phyloP scores from a whole-genome alignment of 139 green algal genomes.

The Axilococcus clingmanii region DNA sequence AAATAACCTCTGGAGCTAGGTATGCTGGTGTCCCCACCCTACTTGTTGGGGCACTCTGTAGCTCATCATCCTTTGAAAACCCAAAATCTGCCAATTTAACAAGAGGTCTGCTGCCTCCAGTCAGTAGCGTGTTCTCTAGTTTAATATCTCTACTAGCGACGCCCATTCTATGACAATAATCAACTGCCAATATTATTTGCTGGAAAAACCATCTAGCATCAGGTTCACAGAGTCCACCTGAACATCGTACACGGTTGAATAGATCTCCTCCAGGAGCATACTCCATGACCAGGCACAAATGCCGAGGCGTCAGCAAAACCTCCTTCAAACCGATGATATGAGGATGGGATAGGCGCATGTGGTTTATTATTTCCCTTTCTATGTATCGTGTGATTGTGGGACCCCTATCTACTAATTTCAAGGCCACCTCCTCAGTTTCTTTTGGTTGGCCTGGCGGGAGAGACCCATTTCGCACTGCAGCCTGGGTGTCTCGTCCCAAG shows the following conservation, averaged over 20 bases:
- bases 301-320: slow-evolving; percentile 47
- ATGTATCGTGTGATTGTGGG: slow-evolving; percentile 64
- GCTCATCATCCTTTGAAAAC: slow-evolving; percentile 62
- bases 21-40: slow-evolving; percentile 95
- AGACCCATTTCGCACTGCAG: no score
- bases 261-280: slow-evolving; percentile 64
- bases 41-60: slow-evolving; percentile 58
- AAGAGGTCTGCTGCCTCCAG: slow-evolving; percentile 39
- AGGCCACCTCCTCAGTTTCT: neutral
- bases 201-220: slow-evolving; percentile 99
- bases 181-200: slow-evolving; percentile 89
- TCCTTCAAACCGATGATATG: slow-evolving; percentile 93
- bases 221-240: slow-evolving; percentile 76
- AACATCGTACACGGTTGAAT: slow-evolving; percentile 64
- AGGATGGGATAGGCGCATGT: slow-evolving; percentile 84
- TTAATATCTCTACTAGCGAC: slow-evolving; percentile 84
- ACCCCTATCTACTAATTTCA: slow-evolving; percentile 2
- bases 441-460: neutral
- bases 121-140: slow-evolving; percentile 95
- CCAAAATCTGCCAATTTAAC: slow-evolving; percentile 62
- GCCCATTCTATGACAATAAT: slow-evolving; percentile 88
- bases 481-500: no score
- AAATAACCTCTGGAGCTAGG: slow-evolving; percentile 91
- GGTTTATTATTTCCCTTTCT: slow-evolving; percentile 92
- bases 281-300: slow-evolving; percentile 79